Percentiles rank a stretch among this genome's conserved stretches.
These are phyloP conservation scores for Aureococcus anophagefferens DNA, from an alignment of 108 stramenopile species.

Conservation along the genomic window DNA sequence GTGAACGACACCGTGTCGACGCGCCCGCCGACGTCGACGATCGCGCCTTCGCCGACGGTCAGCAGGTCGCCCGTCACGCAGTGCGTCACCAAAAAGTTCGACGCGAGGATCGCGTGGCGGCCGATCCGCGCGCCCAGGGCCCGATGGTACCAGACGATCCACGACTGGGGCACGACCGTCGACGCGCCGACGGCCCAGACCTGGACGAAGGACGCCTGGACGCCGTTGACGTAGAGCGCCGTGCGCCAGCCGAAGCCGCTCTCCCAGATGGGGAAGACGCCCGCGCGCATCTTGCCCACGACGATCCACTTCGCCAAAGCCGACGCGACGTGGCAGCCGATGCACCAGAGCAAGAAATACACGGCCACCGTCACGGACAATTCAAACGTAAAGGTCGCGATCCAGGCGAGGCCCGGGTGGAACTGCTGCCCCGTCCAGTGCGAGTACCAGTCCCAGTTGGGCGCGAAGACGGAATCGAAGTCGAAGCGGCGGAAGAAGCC, in stretches of 20 bases:
- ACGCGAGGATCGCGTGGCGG: too few relatives aligned
- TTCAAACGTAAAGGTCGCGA: not conserved
- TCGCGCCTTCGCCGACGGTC: not conserved
- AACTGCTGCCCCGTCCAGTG: too few relatives aligned
- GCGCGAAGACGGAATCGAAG: too few relatives aligned
- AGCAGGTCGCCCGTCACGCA: not conserved
- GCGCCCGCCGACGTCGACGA: too few relatives aligned
- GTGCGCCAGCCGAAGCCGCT: not conserved
- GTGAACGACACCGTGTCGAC: not conserved
- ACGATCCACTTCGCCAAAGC: not conserved
- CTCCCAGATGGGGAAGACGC: not conserved
- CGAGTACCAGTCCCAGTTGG: too few relatives aligned
- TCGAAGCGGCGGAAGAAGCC: not conserved
- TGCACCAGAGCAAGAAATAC: not conserved
- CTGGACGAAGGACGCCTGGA: not conserved
- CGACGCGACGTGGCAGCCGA: not conserved
- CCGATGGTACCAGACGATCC: not conserved
- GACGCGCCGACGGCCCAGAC: too few relatives aligned
- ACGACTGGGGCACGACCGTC: too few relatives aligned
- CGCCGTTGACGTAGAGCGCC: not conserved
- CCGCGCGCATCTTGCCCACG: not conserved
- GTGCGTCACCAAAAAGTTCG: too few relatives aligned
- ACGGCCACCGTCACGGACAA: not conserved
- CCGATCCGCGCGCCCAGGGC: not conserved
- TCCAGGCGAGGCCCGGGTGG: not conserved